Conservation (phyloP, 805 yeast genomes). For the Candida silvicultrix region DNA sequence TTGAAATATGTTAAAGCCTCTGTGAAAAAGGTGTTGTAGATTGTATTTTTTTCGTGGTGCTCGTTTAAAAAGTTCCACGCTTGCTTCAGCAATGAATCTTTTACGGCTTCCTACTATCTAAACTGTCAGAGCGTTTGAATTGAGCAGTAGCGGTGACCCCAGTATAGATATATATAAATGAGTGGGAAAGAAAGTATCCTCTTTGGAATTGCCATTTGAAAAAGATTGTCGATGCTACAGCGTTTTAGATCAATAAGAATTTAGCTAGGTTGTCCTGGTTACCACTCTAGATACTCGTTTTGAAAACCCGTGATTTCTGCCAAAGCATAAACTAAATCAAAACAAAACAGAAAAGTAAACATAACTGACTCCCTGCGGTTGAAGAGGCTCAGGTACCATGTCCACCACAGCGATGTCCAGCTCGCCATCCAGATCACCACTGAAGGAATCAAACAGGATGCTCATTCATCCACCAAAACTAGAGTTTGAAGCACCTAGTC, state of each 20-base stretch:
- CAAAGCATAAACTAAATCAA: background rate
- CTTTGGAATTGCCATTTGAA: too few species aligned
- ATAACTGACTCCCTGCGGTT: background rate
- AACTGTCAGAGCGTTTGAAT: too few species aligned
- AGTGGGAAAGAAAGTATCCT: too few species aligned
- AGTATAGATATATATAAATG: too few species aligned
- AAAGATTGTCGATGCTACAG: too few species aligned
- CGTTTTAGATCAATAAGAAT: too few species aligned
- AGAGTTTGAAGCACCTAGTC: slow-evolving; percentile 11
- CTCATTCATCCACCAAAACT: slow-evolving; percentile 5
- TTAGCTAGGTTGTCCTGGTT: background rate
- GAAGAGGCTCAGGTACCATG: too few species aligned
- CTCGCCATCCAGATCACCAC: background rate
- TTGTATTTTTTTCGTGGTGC: background rate
- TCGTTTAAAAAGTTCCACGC: background rate
- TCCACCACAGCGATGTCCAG: too few species aligned
- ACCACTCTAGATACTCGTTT: background rate
- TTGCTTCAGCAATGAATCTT: background rate
- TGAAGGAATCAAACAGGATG: slow-evolving; percentile 2
- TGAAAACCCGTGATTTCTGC: background rate
- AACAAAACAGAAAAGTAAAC: background rate
- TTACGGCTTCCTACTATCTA: too few species aligned
- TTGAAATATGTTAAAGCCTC: too few species aligned
- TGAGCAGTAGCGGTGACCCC: too few species aligned
- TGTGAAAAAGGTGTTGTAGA: too few species aligned